Conservation (phyloP, 768 basidiomycete species). For the Epithele typhae region DNA sequence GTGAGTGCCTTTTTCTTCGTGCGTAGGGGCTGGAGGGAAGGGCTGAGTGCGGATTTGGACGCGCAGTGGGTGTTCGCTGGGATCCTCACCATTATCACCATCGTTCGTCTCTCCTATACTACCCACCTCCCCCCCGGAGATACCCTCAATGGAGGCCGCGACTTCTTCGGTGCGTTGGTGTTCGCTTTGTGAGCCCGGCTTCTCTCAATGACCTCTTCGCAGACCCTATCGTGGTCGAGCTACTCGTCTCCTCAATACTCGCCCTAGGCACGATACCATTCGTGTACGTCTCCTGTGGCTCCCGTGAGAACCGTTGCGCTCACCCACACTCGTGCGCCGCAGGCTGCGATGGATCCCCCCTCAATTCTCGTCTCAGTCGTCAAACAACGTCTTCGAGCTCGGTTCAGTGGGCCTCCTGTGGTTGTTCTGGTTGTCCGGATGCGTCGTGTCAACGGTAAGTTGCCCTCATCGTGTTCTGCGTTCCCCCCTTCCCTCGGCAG, state of each 20-base stretch:
- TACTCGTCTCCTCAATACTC: constrained; percentile 24
- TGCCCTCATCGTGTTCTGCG: not conserved
- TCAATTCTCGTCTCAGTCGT: constrained; percentile 14
- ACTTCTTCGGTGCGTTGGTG: constrained; percentile 20
- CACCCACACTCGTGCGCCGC: not conserved
- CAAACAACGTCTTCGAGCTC: constrained; percentile 18
- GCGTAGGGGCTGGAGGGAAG: not conserved
- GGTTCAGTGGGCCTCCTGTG: constrained; percentile 19
- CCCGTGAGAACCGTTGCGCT: not conserved
- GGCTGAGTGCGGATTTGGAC: not conserved
- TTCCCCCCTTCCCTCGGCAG: not conserved
- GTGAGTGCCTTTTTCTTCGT: constrained; percentile 4
- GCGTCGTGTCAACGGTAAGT: constrained; percentile 23
- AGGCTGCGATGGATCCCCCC: constrained; percentile 43
- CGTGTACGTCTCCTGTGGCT: constrained; percentile 19
- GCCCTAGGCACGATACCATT: constrained; percentile 16
- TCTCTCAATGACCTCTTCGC: not conserved
- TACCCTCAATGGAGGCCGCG: constrained; percentile 23
- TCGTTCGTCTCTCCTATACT: constrained; percentile 25
- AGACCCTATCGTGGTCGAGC: constrained; percentile 27
- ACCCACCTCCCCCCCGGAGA: constrained; percentile 22
- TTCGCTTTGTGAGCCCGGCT: not conserved
- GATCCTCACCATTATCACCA: constrained; percentile 19
- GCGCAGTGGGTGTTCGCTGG: constrained; percentile 20
- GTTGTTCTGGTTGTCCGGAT: constrained; percentile 28